Evolutionary conservation across 768 basidiomycete species (phyloP).

Genomic region (Termitomyces bulborhizus): DNA sequence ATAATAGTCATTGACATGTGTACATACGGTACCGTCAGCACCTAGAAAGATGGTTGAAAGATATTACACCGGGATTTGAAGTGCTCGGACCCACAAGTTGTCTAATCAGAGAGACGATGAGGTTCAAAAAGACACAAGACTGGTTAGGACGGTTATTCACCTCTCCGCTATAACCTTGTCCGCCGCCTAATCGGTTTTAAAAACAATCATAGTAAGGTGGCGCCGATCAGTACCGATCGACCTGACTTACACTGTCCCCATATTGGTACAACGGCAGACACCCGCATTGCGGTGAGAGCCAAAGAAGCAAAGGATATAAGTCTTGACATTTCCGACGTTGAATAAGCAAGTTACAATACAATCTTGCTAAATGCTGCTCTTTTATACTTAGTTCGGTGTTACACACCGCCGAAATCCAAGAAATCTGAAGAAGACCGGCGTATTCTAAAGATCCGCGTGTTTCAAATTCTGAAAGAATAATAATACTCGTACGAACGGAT

Average conservation of each 20-base stretch:
- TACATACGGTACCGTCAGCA: neutral
- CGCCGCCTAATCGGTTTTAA: neutral
- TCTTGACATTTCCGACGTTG: neutral
- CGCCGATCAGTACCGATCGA: too few relatives aligned
- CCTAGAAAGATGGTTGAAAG: neutral
- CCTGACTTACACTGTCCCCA: neutral
- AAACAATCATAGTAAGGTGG: neutral
- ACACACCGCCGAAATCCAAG: neutral
- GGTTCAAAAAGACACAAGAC: too few relatives aligned
- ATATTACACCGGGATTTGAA: neutral
- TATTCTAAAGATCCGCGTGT: neutral
- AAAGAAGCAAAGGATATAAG: neutral
- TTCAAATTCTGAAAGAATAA: neutral
- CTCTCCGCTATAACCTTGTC: neutral
- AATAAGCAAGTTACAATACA: neutral
- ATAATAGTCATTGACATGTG: neutral
- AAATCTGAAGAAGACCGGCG: neutral
- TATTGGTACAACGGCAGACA: neutral
- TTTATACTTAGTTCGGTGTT: neutral
- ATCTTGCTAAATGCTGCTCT: neutral
- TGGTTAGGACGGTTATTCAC: neutral
- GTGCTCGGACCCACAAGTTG: neutral
- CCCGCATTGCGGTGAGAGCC: neutral
- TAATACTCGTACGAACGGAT: neutral
- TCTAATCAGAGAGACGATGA: neutral